Percentiles rank a stretch among this genome's conserved stretches.
phyloP scores from a whole-genome alignment of 441 rosid genomes.

The Manihot esculenta region DNA sequence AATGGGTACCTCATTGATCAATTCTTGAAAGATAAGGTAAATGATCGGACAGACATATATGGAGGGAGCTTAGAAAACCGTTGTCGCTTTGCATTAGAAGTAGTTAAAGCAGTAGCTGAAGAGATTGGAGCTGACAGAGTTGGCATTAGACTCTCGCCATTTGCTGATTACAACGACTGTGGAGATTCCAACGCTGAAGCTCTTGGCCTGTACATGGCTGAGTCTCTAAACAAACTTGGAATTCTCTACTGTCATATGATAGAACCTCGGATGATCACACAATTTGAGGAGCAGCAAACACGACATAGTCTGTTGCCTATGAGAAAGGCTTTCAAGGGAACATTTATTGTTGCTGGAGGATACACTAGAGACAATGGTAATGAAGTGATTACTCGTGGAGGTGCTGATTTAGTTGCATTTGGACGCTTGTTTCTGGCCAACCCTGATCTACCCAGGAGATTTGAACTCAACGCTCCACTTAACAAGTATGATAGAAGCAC shows the following conservation, averaged over 20 bases:
- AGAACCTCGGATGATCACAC: constrained; percentile 39
- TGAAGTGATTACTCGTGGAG: constrained; percentile 22
- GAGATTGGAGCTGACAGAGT: constrained; percentile 63
- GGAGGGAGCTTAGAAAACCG: constrained; percentile 68
- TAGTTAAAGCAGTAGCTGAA: constrained; percentile 50
- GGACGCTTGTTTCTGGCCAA: constrained; percentile 40
- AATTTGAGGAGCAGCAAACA: constrained; percentile 12
- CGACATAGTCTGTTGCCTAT: constrained; percentile 24
- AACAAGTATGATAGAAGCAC: constrained; percentile 28
- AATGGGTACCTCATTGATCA: constrained; percentile 89
- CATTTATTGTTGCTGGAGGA: constrained; percentile 46
- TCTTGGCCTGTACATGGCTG: constrained; percentile 61
- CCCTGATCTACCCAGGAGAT: constrained; percentile 32
- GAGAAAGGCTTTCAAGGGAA: constrained; percentile 50
- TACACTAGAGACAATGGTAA: constrained; percentile 29
- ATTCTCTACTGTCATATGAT: constrained; percentile 56
- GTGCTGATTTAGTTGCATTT: constrained; percentile 31
- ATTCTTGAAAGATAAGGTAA: constrained; percentile 70
- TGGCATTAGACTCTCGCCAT: constrained; percentile 70
- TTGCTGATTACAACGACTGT: constrained; percentile 73
- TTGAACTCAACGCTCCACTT: constrained; percentile 28
- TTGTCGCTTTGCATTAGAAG: constrained; percentile 56
- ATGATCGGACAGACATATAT: constrained; percentile 64
- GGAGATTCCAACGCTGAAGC: constrained; percentile 58
- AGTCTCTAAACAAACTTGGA: constrained; percentile 45